Evolutionary conservation across 805 yeast species (phyloP), one percentile per base, ranked within the genome.

Genomic region (Naumovozyma dairenensis): DNA sequence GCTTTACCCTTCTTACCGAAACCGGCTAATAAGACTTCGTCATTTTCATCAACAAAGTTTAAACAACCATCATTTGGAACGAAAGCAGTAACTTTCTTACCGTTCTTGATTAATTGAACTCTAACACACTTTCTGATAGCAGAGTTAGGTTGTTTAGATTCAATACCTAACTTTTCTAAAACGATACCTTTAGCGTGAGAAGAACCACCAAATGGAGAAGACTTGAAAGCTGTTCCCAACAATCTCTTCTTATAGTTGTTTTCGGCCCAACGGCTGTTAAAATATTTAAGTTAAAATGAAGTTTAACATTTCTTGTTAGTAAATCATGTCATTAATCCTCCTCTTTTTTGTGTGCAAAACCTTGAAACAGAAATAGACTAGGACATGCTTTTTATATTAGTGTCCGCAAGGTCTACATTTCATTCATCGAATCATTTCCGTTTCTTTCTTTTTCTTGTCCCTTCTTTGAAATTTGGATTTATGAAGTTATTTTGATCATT

Each of bases 1-100:
- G 98, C 98, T 80, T 92, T 92, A 78, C 98, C 98, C 80, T 95
- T 92, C 77, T 97, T 86, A 85, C 99, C 99, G 86, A 92, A 92
- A 80, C 99, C 99, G 63, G 99, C 97, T 61, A 92, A 78, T 63
- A 92, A 77, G 60, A 92, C 99, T 73, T 92, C 97, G 76, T 92
- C 99, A 79, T 92, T 92, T 77, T 92, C 97, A 69, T 92, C 99
- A 62, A 92, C 96, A 60, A 80, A 92, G 92, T 92, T 92, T 71
- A 92, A 75, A 80, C 98, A 92, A 89, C 99, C 99, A 74, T 92
- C 99, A 65, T 92, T 89, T 72, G 99, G 98, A 66, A 92, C 99
- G 93, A 92, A 92, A 70, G 99, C 99, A 63, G 98, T 92, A 57
- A 87, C 98, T 76, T 84, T 89, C 82, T 89, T 92, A 77, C 98